These are phyloP conservation scores for Colletotrichum euphorbiae DNA, from an alignment of 2,329 filamentous ascomycete genomes.

Conservation along the genomic window DNA sequence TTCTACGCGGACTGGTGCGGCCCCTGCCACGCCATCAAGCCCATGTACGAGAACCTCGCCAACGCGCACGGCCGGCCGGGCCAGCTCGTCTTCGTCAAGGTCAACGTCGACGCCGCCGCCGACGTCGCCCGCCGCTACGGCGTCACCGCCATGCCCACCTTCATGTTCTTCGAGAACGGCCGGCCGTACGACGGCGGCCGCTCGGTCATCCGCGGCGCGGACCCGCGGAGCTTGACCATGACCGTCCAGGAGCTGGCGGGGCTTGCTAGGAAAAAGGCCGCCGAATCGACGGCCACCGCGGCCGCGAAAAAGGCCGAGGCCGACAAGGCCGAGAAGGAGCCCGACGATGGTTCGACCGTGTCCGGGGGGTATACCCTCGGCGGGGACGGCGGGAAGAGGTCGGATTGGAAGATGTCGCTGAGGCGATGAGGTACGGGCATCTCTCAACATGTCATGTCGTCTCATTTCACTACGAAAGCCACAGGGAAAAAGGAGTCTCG, in stretches of 20 bases:
- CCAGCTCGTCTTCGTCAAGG: slow-evolving; percentile 66
- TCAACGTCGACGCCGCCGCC: slow-evolving; percentile 67
- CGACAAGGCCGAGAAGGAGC: slow-evolving; percentile 22
- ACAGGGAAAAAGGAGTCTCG: slow-evolving; percentile 1
- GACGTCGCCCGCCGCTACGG: slow-evolving; percentile 62
- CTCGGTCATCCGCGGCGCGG: slow-evolving; percentile 45
- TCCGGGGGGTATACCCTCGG: slow-evolving; percentile 41
- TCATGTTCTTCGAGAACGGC: slow-evolving; percentile 70
- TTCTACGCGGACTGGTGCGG: slow-evolving; percentile 72
- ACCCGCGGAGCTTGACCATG: slow-evolving; percentile 37
- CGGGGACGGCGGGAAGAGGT: slow-evolving; percentile 24
- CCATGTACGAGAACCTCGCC: slow-evolving; percentile 63
- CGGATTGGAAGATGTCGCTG: slow-evolving; percentile 43
- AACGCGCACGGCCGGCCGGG: slow-evolving; percentile 50
- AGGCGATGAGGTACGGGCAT: not conserved
- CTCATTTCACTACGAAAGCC: slow-evolving; percentile 8
- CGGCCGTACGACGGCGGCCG: slow-evolving; percentile 57
- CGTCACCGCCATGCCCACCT: slow-evolving; percentile 69
- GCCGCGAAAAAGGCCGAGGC: slow-evolving; percentile 47
- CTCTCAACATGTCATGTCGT: not conserved
- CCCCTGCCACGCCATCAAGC: slow-evolving; percentile 70
- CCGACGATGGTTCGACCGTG: slow-evolving; percentile 36
- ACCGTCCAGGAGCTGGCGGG: slow-evolving; percentile 31
- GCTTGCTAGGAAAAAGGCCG: slow-evolving; percentile 43
- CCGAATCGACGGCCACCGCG: slow-evolving; percentile 40